Evolutionary conservation across 495 filamentous ascomycete genomes (phyloP), one percentile per base, ranked within the genome.

Genomic region (Thozetella sp.): DNA sequence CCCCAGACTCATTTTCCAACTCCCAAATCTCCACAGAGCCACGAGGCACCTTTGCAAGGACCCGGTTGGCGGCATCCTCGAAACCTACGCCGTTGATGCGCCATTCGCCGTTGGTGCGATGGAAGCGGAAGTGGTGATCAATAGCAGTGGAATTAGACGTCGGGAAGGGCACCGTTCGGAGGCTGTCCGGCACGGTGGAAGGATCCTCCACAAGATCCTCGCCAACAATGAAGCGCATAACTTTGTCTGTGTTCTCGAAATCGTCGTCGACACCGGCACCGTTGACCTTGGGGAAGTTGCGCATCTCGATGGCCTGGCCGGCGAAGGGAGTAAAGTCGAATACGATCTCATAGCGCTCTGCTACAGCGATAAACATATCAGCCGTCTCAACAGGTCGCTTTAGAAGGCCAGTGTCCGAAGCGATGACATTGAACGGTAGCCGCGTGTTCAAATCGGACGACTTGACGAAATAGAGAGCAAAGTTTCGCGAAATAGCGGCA

Each of bases 271-370:
- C 61, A 25, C 73, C 74, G 13, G 82, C 71, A 27, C 77, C 65
- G 59, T 72, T 67, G 20, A 77, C 72, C 25, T 75, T 59, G 20
- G 73, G 60, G 3, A 63, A 59, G 63, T 84, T 85, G 22, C 70
- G 72, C 27, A 85, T 60, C 2, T 71, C 78, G 23, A 86, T 61
- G 37, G 79, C 82, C 67, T 82, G 75, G 22, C 81, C 78, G 0
- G 63, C 68, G 61, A 73, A 85, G 0, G 53, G 26, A 1, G 74
- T 22, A 63, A 86, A 86, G 63, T 87, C 84, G 37, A 86, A 62
- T 20, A 86, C 70, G 2, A 83, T 63, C 55, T 87, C 84, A 54
- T 78, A 86, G 6, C 84, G 76, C 67, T 86, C 84, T 0, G 76
- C 84, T 76, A 84, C 83, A 51, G 76, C 60, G 40, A 84, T 77